phyloP scores from a whole-genome alignment of 352 stramenopile species.

The Phytophthora quininea region DNA sequence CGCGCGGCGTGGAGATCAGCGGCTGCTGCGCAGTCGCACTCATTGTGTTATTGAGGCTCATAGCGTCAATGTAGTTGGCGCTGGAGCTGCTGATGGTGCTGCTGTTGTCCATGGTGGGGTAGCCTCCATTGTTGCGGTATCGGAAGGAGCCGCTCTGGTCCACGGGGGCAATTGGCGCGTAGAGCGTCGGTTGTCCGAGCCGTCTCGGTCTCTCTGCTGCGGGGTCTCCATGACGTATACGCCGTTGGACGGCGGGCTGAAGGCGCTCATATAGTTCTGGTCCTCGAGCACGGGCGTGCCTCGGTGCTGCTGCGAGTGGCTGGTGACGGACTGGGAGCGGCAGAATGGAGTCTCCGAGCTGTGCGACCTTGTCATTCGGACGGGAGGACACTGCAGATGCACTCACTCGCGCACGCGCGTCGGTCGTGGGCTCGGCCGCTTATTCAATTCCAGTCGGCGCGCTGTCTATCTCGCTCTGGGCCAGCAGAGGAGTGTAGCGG shows the following conservation, averaged over 20 bases:
- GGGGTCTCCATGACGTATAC: constrained; percentile 80
- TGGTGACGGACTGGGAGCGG: constrained; percentile 39
- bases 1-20: constrained; percentile 62
- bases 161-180: constrained; percentile 29
- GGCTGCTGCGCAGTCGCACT: constrained; percentile 71
- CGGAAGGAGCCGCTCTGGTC: constrained; percentile 44
- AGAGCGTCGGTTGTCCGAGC: constrained; percentile 38
- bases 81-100: constrained; percentile 58
- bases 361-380: constrained; percentile 38
- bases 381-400: background rate
- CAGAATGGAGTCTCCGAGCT: constrained; percentile 35
- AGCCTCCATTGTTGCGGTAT: background rate
- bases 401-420: constrained; percentile 9
- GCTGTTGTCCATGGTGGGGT: constrained; percentile 44
- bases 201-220: constrained; percentile 38
- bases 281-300: constrained; percentile 80
- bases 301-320: constrained; percentile 50
- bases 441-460: constrained; percentile 25
- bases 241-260: constrained; percentile 53
- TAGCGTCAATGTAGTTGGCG: constrained; percentile 34
- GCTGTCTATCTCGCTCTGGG: constrained; percentile 14
- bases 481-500: background rate
- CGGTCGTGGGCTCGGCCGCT: constrained; percentile 18
- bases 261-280: constrained; percentile 61
- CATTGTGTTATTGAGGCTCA: constrained; percentile 42